Conservation (phyloP, 2,329 filamentous ascomycete genomes). For the Rutstroemia sp. region DNA sequence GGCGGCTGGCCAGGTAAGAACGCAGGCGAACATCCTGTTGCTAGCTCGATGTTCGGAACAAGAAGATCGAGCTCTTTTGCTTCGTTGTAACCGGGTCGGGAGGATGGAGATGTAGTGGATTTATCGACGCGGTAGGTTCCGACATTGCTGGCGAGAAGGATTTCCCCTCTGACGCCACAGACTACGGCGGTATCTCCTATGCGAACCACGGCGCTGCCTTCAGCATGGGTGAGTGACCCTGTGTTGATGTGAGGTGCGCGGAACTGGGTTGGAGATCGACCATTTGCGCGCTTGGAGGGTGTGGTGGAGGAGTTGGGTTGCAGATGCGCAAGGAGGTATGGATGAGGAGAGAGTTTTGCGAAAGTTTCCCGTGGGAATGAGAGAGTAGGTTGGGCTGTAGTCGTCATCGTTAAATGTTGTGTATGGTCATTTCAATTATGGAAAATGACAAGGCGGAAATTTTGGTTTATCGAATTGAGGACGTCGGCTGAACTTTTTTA, state of each 20-base stretch:
- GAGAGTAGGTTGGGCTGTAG: slow-evolving; percentile 23
- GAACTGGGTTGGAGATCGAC: slow-evolving; percentile 61
- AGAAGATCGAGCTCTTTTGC: slow-evolving; percentile 60
- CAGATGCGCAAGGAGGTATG: slow-evolving; percentile 86
- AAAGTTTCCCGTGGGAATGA: slow-evolving; percentile 61
- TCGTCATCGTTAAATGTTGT: slow-evolving; percentile 15
- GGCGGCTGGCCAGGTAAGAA: slow-evolving; percentile 82
- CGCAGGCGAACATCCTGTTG: slow-evolving; percentile 80
- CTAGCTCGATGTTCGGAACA: slow-evolving; percentile 89
- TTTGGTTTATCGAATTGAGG: slow-evolving; percentile 1
- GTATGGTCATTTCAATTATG: not conserved
- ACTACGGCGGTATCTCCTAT: slow-evolving; percentile 90
- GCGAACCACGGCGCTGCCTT: slow-evolving; percentile 83
- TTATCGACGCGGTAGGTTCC: slow-evolving; percentile 50
- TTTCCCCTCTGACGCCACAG: slow-evolving; percentile 82
- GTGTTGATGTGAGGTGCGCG: slow-evolving; percentile 71
- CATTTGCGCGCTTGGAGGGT: slow-evolving; percentile 69
- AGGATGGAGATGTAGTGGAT: slow-evolving; percentile 31
- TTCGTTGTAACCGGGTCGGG: slow-evolving; percentile 34
- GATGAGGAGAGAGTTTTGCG: slow-evolving; percentile 80
- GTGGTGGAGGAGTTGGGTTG: slow-evolving; percentile 45
- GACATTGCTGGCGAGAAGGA: slow-evolving; percentile 68
- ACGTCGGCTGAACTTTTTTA: slow-evolving; percentile 10
- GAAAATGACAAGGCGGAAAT: slow-evolving; percentile 6
- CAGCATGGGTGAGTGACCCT: slow-evolving; percentile 78